These are phyloP conservation scores for Chenopodium quinoa DNA, from an alignment of 148 eudicot genomes.

Conservation along the genomic window DNA sequence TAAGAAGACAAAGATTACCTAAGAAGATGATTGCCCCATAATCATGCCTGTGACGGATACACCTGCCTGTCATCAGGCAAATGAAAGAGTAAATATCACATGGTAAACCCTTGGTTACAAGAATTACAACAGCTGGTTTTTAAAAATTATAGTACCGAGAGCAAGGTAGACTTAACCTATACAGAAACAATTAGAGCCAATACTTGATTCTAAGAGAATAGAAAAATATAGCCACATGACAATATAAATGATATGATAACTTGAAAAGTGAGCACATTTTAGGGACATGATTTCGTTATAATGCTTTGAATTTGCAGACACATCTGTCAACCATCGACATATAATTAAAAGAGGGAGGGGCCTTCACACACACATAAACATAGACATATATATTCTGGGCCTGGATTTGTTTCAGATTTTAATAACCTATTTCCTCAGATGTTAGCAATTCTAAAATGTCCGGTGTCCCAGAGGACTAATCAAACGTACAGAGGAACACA, in stretches of 20 bases:
- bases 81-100: conserved; percentile 19
- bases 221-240: background rate
- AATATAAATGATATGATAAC: background rate
- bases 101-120: background rate
- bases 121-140: too few species aligned
- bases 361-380: too few species aligned
- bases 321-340: too few species aligned
- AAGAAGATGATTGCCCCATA: conserved; percentile 92
- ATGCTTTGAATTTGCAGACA: too few species aligned
- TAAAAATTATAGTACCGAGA: background rate
- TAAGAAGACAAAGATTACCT: conserved; percentile 45
- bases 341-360: too few species aligned
- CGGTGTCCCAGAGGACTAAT: too few species aligned
- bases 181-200: background rate
- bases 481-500: too few species aligned
- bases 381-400: too few species aligned
- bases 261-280: background rate
- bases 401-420: too few species aligned
- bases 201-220: background rate
- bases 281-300: background rate
- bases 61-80: conserved; percentile 63
- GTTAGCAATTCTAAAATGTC: too few species aligned
- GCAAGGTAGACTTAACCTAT: background rate
- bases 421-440: too few species aligned
- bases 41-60: conserved; percentile 88